Evolutionary conservation across 352 stramenopile genomes (phyloP).

Genomic region (Pythium rhizo-oryzae): DNA sequence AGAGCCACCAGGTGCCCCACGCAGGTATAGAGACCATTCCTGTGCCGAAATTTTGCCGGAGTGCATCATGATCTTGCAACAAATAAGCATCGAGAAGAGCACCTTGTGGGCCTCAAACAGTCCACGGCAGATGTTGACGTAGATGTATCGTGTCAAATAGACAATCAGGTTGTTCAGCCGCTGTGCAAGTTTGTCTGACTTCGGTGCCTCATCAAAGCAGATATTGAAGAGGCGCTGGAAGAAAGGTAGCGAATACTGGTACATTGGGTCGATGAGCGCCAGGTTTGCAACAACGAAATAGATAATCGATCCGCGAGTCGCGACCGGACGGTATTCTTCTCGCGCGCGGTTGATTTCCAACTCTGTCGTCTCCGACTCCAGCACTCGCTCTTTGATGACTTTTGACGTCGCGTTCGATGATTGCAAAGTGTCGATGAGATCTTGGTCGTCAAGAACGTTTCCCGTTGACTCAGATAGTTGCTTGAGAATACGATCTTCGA

Average conservation of each 20-base stretch:
- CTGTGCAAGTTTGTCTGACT: constrained; percentile 51
- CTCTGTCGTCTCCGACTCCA: constrained; percentile 91
- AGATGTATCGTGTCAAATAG: constrained; percentile 92
- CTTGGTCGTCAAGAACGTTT: constrained; percentile 94
- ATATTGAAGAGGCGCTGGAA: constrained; percentile 93
- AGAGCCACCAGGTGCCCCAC: constrained; percentile 43
- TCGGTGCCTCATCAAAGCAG: constrained; percentile 85
- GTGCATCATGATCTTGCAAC: constrained; percentile 93
- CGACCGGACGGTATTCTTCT: constrained; percentile 91
- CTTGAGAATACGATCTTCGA: constrained; percentile 93
- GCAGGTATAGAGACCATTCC: constrained; percentile 92
- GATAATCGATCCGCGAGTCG: constrained; percentile 92
- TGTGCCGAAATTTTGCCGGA: constrained; percentile 57
- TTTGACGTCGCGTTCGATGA: constrained; percentile 87
- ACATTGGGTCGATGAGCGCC: constrained; percentile 94
- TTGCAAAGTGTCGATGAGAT: constrained; percentile 85
- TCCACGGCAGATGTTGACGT: constrained; percentile 94
- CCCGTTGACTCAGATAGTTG: constrained; percentile 91
- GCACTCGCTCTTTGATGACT: constrained; percentile 89
- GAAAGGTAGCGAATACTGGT: constrained; percentile 95
- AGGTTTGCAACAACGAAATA: constrained; percentile 96
- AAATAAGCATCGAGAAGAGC: constrained; percentile 94
- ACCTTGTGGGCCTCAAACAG: constrained; percentile 95
- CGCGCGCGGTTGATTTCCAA: constrained; percentile 90
- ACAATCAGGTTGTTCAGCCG: constrained; percentile 85